Base-by-base conservation (phyloP, 306 rosid species). In the Begonia peltatifolia region DNA sequence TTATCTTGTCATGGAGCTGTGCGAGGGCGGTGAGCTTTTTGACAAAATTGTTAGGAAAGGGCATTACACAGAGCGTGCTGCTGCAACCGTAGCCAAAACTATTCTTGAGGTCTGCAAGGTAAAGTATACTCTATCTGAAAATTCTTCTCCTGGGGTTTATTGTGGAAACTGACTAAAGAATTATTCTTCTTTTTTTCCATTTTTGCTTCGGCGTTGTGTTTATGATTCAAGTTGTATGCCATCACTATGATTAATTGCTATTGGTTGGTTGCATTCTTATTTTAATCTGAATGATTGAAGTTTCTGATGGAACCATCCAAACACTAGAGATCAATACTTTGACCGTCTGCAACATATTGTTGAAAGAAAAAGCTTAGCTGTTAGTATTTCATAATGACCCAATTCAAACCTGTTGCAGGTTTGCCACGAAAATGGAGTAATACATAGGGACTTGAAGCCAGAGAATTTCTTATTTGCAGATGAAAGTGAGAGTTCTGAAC, bases 21-120 rank as follows among this genome's bases (percentile, higher is more conserved):
- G 97, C 41, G 77, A 76, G 63, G 97, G 95, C 2, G 97, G 97
- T 0, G 97, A 90, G 58, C 92, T 90, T 14, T 90, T 90, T 41
- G 97, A 90, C 68, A 58, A 84, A 63, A 90, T 90, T 13, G 92
- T 90, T 12, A 54, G 78, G 0, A 77, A 73, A 50, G 97, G 95
- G 3, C 97, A 83, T 71, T 90, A 90, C 65, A 85, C 94, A 0
- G 97, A 90, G 50, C 83, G 95, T 1, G 90, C 94, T 6, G 97
- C 97, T 3, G 95, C 94, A 5, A 66, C 65, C 11, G 82, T 85
- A 10, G 43, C 78, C 58, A 85, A 75, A 61, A 85, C 87, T 35
- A 85, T 90, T 42, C 68, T 90, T 47, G 85, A 85, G 52, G 82
- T 90, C 62, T 90, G 95, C 85, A 68, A 82, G 97, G 97, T 76